Percentiles rank a stretch among this genome's conserved stretches.
phyloP scores from a whole-genome alignment of 768 basidiomycete species.

The Terana coerulea region DNA sequence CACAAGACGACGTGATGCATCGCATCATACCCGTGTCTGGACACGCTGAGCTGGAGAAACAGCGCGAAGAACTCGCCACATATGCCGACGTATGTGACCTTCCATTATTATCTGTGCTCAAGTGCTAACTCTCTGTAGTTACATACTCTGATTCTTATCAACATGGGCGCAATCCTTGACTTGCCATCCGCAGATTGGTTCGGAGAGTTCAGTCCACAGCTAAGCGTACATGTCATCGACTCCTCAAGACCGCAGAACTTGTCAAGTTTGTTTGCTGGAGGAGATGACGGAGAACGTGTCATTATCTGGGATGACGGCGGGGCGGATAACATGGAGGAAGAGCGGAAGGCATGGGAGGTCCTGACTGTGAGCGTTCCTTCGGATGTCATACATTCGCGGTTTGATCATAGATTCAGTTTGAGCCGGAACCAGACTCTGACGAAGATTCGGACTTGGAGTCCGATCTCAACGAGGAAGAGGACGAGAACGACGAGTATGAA shows the following conservation, averaged over 20 bases:
- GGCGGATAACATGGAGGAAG: slow-evolving; percentile 62
- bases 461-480: slow-evolving; percentile 39
- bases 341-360: slow-evolving; percentile 81
- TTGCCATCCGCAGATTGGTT: slow-evolving; percentile 74
- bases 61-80: slow-evolving; percentile 60
- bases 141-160: slow-evolving; percentile 86
- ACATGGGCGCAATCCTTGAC: slow-evolving; percentile 88
- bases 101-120: neutral
- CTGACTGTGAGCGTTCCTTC: slow-evolving; percentile 52
- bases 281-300: slow-evolving; percentile 65
- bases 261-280: slow-evolving; percentile 75
- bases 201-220: slow-evolving; percentile 57
- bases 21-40: slow-evolving; percentile 88
- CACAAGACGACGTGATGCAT: slow-evolving; percentile 91
- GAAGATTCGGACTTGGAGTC: slow-evolving; percentile 46
- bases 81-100: slow-evolving; percentile 65
- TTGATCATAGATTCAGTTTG: slow-evolving; percentile 48
- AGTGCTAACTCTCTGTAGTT: slow-evolving; percentile 42
- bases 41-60: slow-evolving; percentile 65
- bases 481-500: slow-evolving; percentile 41
- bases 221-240: slow-evolving; percentile 91
- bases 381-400: neutral
- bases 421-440: slow-evolving; percentile 72
- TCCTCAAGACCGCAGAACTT: slow-evolving; percentile 89
- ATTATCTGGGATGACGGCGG: slow-evolving; percentile 93